Conservation (phyloP, 257 asterid species). For the Misopates orontium region DNA sequence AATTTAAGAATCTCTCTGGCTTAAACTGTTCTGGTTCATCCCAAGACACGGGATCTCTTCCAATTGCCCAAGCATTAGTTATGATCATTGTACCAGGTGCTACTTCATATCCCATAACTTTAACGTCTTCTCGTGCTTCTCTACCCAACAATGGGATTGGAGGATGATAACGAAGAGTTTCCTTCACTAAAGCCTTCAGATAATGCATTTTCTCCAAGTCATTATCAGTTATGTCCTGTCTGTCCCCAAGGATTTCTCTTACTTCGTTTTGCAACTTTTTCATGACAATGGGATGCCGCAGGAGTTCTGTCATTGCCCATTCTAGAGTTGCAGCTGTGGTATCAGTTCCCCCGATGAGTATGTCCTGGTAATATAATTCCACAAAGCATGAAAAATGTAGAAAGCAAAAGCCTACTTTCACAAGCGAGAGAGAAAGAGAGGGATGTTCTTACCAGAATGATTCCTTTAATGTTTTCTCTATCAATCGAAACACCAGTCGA, state of each 20-base stretch:
- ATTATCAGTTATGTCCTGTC: constrained; percentile 20
- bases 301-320: constrained; percentile 57
- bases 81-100: constrained; percentile 39
- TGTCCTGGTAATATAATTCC: constrained; percentile 34
- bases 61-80: constrained; percentile 42
- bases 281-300: constrained; percentile 32
- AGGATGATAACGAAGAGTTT: constrained; percentile 45
- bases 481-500: constrained; percentile 29
- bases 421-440: not conserved
- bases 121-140: constrained; percentile 30
- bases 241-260: constrained; percentile 14
- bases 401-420: too few species aligned
- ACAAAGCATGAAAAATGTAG: too few species aligned
- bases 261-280: constrained; percentile 38
- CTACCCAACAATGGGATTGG: constrained; percentile 45
- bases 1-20: constrained; percentile 48
- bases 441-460: constrained; percentile 32
- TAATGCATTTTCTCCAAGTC: constrained; percentile 52
- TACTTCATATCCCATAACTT: constrained; percentile 37
- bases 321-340: constrained; percentile 36
- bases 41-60: constrained; percentile 42
- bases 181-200: constrained; percentile 50
- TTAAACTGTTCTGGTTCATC: constrained; percentile 38
- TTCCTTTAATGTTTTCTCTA: constrained; percentile 35
- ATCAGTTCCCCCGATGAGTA: constrained; percentile 52